Conservation (phyloP, 495 filamentous ascomycete genomes). For the Wilcoxina mikolae region DNA sequence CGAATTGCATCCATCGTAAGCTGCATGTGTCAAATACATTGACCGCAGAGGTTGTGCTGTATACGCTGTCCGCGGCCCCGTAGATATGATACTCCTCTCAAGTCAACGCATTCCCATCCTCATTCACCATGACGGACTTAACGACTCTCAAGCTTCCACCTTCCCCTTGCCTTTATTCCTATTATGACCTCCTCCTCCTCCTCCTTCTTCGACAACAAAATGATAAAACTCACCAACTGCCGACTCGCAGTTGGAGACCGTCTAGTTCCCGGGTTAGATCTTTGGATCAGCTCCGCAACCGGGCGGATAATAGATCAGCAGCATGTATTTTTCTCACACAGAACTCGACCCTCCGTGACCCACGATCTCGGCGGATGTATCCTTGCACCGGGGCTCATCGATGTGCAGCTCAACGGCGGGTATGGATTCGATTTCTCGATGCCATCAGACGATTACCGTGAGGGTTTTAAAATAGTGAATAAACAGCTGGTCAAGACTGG, state of each 20-base stretch:
- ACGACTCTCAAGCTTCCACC: background rate
- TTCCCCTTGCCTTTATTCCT: background rate
- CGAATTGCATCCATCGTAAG: too few relatives aligned
- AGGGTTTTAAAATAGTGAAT: constrained; percentile 52
- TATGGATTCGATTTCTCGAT: constrained; percentile 78
- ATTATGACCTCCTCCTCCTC: constrained; percentile 8
- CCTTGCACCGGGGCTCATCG: constrained; percentile 66
- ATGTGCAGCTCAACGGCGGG: constrained; percentile 73
- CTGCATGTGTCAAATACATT: too few relatives aligned
- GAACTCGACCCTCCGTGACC: constrained; percentile 42
- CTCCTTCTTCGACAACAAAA: constrained; percentile 31
- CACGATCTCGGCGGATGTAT: constrained; percentile 67
- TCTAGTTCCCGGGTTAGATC: constrained; percentile 49
- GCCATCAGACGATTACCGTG: constrained; percentile 52
- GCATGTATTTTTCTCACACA: constrained; percentile 57
- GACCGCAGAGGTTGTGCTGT: too few relatives aligned
- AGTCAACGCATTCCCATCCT: background rate
- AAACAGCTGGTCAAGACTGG: constrained; percentile 54
- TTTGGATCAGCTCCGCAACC: constrained; percentile 61
- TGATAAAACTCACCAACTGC: constrained; percentile 77
- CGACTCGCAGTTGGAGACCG: constrained; percentile 47
- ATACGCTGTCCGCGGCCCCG: too few relatives aligned
- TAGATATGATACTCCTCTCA: too few relatives aligned
- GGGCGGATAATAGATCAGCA: constrained; percentile 65
- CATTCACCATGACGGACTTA: background rate